Evolutionary conservation across 2,329 filamentous ascomycete species (phyloP).

Genomic region (Ascochyta clinopodiicola): DNA sequence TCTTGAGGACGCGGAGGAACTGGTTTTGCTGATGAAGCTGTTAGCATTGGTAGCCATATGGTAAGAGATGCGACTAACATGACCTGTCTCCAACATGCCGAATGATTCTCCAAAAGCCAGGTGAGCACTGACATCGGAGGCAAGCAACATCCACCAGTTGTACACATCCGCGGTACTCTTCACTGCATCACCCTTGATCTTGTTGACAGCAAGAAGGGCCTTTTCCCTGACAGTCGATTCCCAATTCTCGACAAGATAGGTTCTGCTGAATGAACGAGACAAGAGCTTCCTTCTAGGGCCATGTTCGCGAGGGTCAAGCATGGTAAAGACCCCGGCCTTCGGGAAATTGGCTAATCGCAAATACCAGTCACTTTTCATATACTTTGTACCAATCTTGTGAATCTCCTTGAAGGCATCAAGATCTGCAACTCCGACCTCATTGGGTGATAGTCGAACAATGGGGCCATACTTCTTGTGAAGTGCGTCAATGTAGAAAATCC

Average conservation of each 20-base stretch:
- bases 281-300: conserved; percentile 45
- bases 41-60: neutral
- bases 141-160: conserved; percentile 50
- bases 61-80: conserved; percentile 31
- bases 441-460: conserved; percentile 40
- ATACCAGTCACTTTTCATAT: conserved; percentile 40
- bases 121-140: conserved; percentile 47
- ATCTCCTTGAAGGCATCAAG: conserved; percentile 39
- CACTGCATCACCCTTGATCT: conserved; percentile 37
- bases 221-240: conserved; percentile 45
- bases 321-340: conserved; percentile 46
- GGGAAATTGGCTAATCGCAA: conserved; percentile 31
- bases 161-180: conserved; percentile 42
- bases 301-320: conserved; percentile 46
- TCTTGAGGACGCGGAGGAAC: conserved; percentile 47
- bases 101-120: conserved; percentile 51
- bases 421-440: conserved; percentile 41
- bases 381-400: conserved; percentile 39
- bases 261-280: conserved; percentile 46
- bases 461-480: conserved; percentile 46
- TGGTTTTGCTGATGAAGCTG: conserved; percentile 26
- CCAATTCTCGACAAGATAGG: conserved; percentile 47
- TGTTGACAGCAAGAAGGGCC: conserved; percentile 39
- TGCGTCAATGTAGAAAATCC: conserved; percentile 49
- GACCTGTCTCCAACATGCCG: conserved; percentile 47